phyloP scores from a whole-genome alignment of 2,329 filamentous ascomycete species.

The Colletotrichum sp. region DNA sequence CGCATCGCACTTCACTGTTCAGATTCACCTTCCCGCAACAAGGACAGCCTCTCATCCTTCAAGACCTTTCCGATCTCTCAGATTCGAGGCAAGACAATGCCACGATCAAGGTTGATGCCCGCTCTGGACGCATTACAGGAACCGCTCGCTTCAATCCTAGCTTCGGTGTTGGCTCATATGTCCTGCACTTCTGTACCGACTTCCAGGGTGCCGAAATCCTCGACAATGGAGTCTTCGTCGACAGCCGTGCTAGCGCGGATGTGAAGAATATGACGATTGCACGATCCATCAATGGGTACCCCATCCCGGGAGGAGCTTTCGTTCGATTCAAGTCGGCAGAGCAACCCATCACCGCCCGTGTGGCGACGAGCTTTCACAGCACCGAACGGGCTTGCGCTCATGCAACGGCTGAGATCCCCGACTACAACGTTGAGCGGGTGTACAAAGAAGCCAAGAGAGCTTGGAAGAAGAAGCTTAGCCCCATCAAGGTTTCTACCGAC shows the following conservation, averaged over 20 bases:
- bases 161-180: slow-evolving; percentile 67
- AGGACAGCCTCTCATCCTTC: slow-evolving; percentile 62
- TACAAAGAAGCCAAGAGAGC: slow-evolving; percentile 55
- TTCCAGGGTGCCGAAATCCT: slow-evolving; percentile 63
- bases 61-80: slow-evolving; percentile 69
- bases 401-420: slow-evolving; percentile 72
- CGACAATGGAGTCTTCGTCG: slow-evolving; percentile 66
- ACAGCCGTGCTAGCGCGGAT: slow-evolving; percentile 56
- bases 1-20: slow-evolving; percentile 70
- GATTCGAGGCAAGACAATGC: slow-evolving; percentile 64
- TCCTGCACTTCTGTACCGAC: slow-evolving; percentile 70
- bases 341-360: slow-evolving; percentile 64
- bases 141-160: slow-evolving; percentile 66
- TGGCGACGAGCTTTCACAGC: slow-evolving; percentile 75
- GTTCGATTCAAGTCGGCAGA: slow-evolving; percentile 58
- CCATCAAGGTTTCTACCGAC: slow-evolving; percentile 58
- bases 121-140: slow-evolving; percentile 67
- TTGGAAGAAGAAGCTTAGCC: slow-evolving; percentile 67
- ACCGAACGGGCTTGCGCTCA: slow-evolving; percentile 69
- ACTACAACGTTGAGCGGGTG: slow-evolving; percentile 66
- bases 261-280: slow-evolving; percentile 54
- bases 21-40: slow-evolving; percentile 64
- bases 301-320: slow-evolving; percentile 67
- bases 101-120: slow-evolving; percentile 57
- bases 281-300: slow-evolving; percentile 56